Conservation (phyloP, 805 yeast genomes). For the Cyberlindnera nakhonratchasimensis region DNA sequence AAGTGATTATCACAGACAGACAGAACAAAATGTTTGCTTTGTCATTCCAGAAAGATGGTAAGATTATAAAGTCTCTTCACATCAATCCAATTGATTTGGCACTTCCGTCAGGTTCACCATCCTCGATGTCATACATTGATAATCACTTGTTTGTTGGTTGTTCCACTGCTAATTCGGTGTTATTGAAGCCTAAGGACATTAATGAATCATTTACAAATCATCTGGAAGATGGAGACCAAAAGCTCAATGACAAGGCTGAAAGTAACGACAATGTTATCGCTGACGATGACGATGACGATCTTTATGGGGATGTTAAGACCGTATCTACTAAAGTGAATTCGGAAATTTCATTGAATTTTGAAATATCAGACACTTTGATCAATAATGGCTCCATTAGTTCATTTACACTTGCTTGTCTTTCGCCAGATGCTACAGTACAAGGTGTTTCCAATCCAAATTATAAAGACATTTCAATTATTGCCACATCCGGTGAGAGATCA, state of each 20-base stretch:
- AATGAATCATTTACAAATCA: background rate
- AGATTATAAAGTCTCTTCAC: conserved; percentile 27
- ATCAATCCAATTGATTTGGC: conserved; percentile 1
- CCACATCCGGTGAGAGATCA: conserved; percentile 61
- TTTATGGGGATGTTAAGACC: conserved; percentile 30
- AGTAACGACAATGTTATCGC: conserved; percentile 41
- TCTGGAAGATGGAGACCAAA: background rate
- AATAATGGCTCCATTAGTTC: conserved; percentile 75
- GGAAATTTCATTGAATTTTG: conserved; percentile 34
- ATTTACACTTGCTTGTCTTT: conserved; percentile 59
- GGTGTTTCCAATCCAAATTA: conserved; percentile 68
- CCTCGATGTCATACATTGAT: conserved; percentile 38
- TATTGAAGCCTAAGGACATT: conserved; percentile 30
- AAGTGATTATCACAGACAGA: conserved; percentile 38
- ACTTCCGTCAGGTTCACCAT: conserved; percentile 20
- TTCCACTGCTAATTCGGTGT: conserved; percentile 53
- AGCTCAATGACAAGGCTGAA: conserved; percentile 41
- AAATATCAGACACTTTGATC: conserved; percentile 48
- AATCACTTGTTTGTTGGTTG: conserved; percentile 57
- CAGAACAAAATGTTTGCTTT: conserved; percentile 28
- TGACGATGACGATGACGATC: conserved; percentile 46
- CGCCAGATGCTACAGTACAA: conserved; percentile 50
- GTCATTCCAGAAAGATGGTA: conserved; percentile 36
- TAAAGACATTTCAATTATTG: conserved; percentile 63
- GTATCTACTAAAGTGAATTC: conserved; percentile 31